Conservation (phyloP, 2,329 filamentous ascomycete species). For the Cercospora sesami region DNA sequence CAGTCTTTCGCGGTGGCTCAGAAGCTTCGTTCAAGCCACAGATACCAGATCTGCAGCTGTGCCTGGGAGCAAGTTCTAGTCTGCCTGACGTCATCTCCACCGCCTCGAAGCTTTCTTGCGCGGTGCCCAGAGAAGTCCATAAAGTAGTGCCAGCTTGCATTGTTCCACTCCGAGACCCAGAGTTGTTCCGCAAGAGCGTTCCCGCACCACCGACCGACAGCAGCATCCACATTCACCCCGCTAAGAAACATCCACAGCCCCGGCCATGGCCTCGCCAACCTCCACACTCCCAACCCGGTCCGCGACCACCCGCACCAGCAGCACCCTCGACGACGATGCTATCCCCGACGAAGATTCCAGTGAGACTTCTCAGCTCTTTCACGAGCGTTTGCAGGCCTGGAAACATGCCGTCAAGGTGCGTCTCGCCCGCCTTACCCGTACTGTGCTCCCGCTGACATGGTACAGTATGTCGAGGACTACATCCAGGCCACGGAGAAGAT, state of each 20-base stretch:
- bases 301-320: slow-evolving; percentile 28
- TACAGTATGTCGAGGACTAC: slow-evolving; percentile 85
- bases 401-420: slow-evolving; percentile 66
- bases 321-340: slow-evolving; percentile 47
- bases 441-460: slow-evolving; percentile 45
- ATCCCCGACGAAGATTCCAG: slow-evolving; percentile 52
- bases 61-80: not conserved
- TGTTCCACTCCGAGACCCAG: not conserved
- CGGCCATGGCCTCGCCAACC: slow-evolving; percentile 25
- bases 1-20: not conserved
- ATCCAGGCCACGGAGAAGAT: slow-evolving; percentile 81
- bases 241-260: not conserved
- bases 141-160: not conserved
- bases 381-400: slow-evolving; percentile 89
- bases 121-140: not conserved
- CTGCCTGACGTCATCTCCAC: not conserved
- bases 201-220: not conserved
- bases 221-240: not conserved
- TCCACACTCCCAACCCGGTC: slow-evolving; percentile 37
- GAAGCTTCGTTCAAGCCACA: not conserved
- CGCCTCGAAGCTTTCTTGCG: not conserved
- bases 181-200: not conserved
- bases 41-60: not conserved
- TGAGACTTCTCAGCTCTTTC: slow-evolving; percentile 63
- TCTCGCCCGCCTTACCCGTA: not conserved